Evolutionary conservation across 208 protist genomes (phyloP), one percentile per base, ranked within the genome.

Genomic region (Eutreptiella sp.): DNA sequence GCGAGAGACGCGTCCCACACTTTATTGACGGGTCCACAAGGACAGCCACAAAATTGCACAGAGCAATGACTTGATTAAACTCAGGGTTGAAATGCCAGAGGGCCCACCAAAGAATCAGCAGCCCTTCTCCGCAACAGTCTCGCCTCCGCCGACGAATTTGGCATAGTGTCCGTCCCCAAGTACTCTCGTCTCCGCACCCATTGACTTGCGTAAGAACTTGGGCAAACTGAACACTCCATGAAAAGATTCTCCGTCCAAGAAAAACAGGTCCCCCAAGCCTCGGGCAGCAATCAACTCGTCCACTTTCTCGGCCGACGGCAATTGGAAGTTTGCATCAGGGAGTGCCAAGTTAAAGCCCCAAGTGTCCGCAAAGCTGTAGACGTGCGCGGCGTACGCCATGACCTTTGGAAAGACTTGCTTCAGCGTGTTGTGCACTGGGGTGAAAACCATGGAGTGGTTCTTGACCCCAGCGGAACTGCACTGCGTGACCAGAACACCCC

Each of bases 341-440:
- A 31, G 53, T 21, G 68, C 72, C 2, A 75, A 72, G 48, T 45
- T 60, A 14, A 52, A 77, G 1, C 61, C 69, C 64, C 71, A 77
- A 29, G 76, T 65, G 41, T 76, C 68, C 1, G 35, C 29, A 46
- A 76, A 76, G 9, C 55, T 64, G 38, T 42, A 39, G n/a, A 73
- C 53, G 26, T 66, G 19, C 31, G 31, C 11, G 35, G 7, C 28
- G 55, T 70, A 76, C 2, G 41, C 21, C 4, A 29, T 52, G 14
- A 53, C 66, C 7, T 9, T 0, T 1, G 63, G 54, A 60, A 77
- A 73, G 11, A 77, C 70, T 7, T 2, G 4, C 11, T 26, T 4
- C 19, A 77, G 27, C 7, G 72, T 77, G 21, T 16, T 38, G 46
- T 65, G 21, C 33, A 77, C 42, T 2, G 72, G 69, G 16, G 68